These are phyloP conservation scores for Musa itinerans DNA, from an alignment of 176 grass and related monocot genomes.

Conservation along the genomic window DNA sequence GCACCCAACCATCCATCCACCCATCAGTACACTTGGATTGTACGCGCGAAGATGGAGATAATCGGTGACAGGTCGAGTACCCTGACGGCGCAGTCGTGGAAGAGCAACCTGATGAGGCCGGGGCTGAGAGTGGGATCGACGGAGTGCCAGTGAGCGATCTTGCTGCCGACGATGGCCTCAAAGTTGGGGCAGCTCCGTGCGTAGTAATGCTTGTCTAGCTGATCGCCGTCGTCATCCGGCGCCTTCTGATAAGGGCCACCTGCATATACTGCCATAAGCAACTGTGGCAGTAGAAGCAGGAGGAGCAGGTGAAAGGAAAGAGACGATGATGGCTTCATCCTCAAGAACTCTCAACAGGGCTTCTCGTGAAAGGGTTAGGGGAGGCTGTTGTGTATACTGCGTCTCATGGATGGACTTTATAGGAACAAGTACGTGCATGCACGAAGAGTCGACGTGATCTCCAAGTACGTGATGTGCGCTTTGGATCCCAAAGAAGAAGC, in stretches of 20 bases:
- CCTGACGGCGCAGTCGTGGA: constrained; percentile 52
- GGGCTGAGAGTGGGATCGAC: constrained; percentile 35
- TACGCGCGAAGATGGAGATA: neutral
- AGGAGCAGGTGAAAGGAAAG: neutral
- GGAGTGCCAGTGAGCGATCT: constrained; percentile 32
- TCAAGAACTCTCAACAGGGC: neutral
- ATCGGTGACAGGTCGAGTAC: neutral
- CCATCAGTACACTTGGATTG: too few species aligned
- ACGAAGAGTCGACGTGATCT: too few species aligned
- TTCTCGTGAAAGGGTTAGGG: too few species aligned
- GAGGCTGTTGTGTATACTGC: too few species aligned
- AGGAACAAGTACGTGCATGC: too few species aligned
- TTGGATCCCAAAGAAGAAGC: too few species aligned
- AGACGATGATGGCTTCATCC: neutral
- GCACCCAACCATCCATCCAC: neutral
- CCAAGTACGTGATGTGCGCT: too few species aligned
- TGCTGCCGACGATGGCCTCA: constrained; percentile 38
- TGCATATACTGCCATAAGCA: neutral
- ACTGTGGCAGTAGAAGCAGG: constrained; percentile 17
- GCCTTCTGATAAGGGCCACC: neutral
- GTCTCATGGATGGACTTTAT: too few species aligned
- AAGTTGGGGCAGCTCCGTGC: constrained; percentile 34
- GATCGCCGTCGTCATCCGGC: neutral
- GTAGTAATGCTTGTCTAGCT: constrained; percentile 27
- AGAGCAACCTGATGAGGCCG: constrained; percentile 49